Conservation (phyloP, 1,284 basidiomycete species). For the Salmacisia buchloeana region DNA sequence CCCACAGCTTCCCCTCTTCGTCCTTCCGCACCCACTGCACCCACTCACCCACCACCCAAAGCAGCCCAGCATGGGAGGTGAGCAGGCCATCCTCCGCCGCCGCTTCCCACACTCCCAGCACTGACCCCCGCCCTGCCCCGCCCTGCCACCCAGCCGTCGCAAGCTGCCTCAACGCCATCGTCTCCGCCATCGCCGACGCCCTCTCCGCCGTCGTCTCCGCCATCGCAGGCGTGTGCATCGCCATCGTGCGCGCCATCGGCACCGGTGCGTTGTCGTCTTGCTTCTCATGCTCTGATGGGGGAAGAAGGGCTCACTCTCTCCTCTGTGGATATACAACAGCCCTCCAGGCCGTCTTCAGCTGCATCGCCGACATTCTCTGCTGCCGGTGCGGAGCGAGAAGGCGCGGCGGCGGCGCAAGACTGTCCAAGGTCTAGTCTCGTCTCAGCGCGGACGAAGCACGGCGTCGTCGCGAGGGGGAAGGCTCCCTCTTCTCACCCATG, state of each 20-base stretch:
- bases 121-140: background rate
- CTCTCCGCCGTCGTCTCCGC: constrained; percentile 30
- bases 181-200: constrained; percentile 28
- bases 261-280: no score
- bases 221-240: constrained; percentile 16
- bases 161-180: constrained; percentile 29
- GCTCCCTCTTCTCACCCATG: no score
- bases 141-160: constrained; percentile 20
- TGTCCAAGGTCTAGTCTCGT: background rate
- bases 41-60: no score
- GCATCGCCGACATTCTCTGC: constrained; percentile 37
- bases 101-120: no score
- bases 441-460: background rate
- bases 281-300: no score
- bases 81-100: no score
- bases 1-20: no score
- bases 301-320: constrained; percentile 7
- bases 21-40: no score
- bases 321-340: constrained; percentile 9
- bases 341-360: constrained; percentile 30
- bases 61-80: background rate
- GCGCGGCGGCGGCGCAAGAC: background rate
- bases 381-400: constrained; percentile 28
- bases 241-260: constrained; percentile 26
- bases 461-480: no score